A percentile compares a stretch with the other conserved stretches of the same genome.
Evolutionary conservation across 441 rosid genomes (phyloP).

Genomic region (Francoa sonchifolia): DNA sequence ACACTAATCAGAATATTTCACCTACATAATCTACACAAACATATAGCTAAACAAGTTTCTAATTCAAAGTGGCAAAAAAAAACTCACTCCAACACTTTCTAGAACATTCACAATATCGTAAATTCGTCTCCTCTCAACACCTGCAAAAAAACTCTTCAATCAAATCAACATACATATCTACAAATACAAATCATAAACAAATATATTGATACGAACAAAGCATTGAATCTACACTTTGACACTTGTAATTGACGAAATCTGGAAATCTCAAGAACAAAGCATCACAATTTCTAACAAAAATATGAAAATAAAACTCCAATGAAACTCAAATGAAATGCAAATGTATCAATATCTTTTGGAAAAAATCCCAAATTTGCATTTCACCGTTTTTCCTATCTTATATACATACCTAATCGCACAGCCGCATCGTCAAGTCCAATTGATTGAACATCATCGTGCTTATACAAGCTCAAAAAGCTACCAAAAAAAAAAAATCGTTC

Average conservation of each 20-base stretch:
- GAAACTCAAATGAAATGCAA: too few relatives aligned
- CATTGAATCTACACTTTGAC: too few relatives aligned
- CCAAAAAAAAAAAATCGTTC: not conserved
- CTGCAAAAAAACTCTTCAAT: constrained; percentile 22
- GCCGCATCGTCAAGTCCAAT: constrained; percentile 90
- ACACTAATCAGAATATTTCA: constrained; percentile 7
- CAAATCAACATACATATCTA: not conserved
- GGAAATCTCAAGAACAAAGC: too few relatives aligned
- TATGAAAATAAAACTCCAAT: not conserved
- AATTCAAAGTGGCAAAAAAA: not conserved
- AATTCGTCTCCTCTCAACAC: constrained; percentile 83
- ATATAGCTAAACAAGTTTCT: not conserved
- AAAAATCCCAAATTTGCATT: too few relatives aligned
- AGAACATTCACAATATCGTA: constrained; percentile 83
- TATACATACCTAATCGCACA: constrained; percentile 39
- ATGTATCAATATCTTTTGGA: too few relatives aligned
- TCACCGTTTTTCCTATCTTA: too few relatives aligned
- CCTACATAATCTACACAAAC: too few relatives aligned
- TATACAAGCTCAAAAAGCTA: constrained; percentile 69
- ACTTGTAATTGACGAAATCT: too few relatives aligned
- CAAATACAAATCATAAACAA: not conserved
- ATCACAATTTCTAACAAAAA: too few relatives aligned
- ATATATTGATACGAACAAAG: too few relatives aligned
- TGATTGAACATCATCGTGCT: constrained; percentile 42
- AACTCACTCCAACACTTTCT: constrained; percentile 82